Evolutionary conservation across 2,329 filamentous ascomycete genomes (phyloP).

Genomic region (Colletotrichum theobromicola): DNA sequence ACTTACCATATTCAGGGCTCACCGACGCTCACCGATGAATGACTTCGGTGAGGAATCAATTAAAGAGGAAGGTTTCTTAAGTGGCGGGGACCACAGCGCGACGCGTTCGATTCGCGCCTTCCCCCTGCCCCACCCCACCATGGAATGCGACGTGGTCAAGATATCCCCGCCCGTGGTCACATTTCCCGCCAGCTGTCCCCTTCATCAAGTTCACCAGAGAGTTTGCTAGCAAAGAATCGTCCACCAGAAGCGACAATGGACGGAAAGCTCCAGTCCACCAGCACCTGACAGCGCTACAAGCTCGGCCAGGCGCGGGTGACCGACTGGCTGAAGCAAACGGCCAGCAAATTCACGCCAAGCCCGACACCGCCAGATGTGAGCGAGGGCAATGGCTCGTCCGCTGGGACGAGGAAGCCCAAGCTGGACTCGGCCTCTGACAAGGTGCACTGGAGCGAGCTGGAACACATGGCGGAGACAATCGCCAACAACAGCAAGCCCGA

Average conservation of each 20-base stretch:
- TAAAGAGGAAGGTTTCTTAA: background rate
- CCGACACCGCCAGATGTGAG: background rate
- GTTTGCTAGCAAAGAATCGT: background rate
- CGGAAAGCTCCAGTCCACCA: background rate
- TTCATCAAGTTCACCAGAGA: background rate
- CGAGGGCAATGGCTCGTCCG: background rate
- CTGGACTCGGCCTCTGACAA: background rate
- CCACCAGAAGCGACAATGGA: background rate
- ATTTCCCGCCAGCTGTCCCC: background rate
- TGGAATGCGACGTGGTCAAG: background rate
- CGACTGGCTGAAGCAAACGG: background rate
- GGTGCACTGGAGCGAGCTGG: background rate
- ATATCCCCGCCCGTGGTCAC: background rate
- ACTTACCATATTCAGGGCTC: background rate
- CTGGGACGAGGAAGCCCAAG: background rate
- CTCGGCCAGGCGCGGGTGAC: background rate
- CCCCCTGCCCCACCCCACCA: background rate
- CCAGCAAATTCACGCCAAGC: background rate
- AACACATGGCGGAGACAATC: background rate
- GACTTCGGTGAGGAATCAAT: background rate
- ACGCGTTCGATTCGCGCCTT: background rate
- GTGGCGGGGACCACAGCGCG: background rate
- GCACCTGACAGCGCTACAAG: background rate
- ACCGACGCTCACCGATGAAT: background rate
- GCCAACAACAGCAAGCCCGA: background rate